Evolutionary conservation across 805 yeast genomes (phyloP).

Genomic region (Metschnikowia colocasiae): DNA sequence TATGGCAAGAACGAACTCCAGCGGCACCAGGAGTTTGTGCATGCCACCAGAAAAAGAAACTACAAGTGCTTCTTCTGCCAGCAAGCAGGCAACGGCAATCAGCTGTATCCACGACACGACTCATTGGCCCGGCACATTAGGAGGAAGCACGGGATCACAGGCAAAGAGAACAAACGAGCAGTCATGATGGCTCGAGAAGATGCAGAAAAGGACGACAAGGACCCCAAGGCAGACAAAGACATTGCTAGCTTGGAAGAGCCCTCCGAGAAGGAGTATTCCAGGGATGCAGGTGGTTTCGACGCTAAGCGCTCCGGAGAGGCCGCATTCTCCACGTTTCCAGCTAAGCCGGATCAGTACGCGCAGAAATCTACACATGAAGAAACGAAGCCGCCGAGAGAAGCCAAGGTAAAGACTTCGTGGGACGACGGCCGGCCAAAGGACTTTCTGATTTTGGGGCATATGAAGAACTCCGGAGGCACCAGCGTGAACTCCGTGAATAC

Average conservation of each 20-base stretch:
- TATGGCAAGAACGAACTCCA: constrained; percentile 43
- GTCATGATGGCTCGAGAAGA: constrained; percentile 43
- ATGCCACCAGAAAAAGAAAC: constrained; percentile 41
- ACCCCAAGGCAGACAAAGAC: not conserved
- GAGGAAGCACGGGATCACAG: constrained; percentile 42
- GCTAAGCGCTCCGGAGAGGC: not conserved
- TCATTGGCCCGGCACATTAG: constrained; percentile 43
- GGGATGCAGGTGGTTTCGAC: not conserved
- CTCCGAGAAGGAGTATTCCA: not conserved
- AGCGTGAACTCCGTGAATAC: not conserved
- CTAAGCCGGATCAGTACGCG: not conserved
- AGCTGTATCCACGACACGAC: constrained; percentile 43
- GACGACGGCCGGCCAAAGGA: not conserved
- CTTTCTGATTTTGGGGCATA: not conserved
- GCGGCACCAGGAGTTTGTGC: constrained; percentile 45
- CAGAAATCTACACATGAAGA: not conserved
- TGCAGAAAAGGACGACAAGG: constrained; percentile 24
- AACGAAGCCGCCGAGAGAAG: not conserved
- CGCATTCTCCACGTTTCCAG: not conserved
- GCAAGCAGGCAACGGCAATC: constrained; percentile 30
- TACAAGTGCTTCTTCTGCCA: constrained; percentile 40
- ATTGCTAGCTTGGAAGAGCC: not conserved
- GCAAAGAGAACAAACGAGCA: constrained; percentile 42
- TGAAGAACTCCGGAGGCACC: not conserved
- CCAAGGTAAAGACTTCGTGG: not conserved